Evolutionary conservation across 1,139 yeast genomes (phyloP).

Genomic region (Suhomyces anneliseae): DNA sequence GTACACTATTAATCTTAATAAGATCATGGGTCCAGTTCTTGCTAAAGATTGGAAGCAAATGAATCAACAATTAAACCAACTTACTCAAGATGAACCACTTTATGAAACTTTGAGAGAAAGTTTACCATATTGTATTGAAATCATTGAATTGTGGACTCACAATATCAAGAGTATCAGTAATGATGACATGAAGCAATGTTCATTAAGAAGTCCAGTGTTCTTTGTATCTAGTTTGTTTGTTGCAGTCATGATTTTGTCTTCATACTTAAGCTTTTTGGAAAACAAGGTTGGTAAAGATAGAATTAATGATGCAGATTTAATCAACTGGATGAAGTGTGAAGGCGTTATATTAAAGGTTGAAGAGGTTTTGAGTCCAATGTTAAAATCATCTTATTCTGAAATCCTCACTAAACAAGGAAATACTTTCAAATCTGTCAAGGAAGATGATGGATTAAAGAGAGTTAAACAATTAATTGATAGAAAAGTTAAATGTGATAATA

Average conservation of each 20-base stretch:
- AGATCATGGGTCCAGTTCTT: constrained; percentile 58
- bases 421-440: constrained; percentile 44
- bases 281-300: constrained; percentile 16
- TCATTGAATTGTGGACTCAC: constrained; percentile 67
- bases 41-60: constrained; percentile 63
- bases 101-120: constrained; percentile 58
- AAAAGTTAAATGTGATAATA: not conserved
- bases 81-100: constrained; percentile 42
- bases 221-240: constrained; percentile 68
- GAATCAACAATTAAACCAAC: constrained; percentile 49
- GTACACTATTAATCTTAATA: constrained; percentile 57
- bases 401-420: constrained; percentile 55
- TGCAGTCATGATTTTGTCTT: constrained; percentile 59
- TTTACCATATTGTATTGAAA: constrained; percentile 55
- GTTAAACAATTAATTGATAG: constrained; percentile 25
- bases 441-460: constrained; percentile 21
- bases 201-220: constrained; percentile 72
- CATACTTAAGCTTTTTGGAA: constrained; percentile 58
- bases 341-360: constrained; percentile 57
- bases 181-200: constrained; percentile 63
- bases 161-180: constrained; percentile 56
- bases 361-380: constrained; percentile 45
- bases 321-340: constrained; percentile 50
- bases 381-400: constrained; percentile 45
- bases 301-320: constrained; percentile 34